Percentiles rank a stretch among this genome's conserved stretches.
phyloP scores from a whole-genome alignment of 306 rosid genomes.

The Pterocarpus santalinus region DNA sequence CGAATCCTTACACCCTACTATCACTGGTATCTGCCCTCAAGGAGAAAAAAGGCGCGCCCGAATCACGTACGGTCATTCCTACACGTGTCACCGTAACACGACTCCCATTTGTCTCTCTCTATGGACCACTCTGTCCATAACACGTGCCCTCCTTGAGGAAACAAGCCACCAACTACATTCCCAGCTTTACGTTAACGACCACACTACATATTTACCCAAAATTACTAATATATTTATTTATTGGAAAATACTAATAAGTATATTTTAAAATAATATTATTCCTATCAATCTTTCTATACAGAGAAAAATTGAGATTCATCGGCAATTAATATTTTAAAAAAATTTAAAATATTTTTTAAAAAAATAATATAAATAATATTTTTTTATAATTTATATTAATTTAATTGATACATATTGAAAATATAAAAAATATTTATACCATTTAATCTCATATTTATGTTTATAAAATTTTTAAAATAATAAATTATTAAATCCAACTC shows the following conservation, averaged over 20 bases:
- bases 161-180: slow-evolving; percentile 48
- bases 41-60: slow-evolving; percentile 9
- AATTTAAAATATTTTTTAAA: neutral
- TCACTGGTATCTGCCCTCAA: slow-evolving; percentile 11
- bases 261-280: too few relatives aligned
- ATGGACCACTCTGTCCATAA: slow-evolving; percentile 51
- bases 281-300: too few relatives aligned
- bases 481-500: too few relatives aligned
- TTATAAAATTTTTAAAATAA: too few relatives aligned
- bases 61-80: slow-evolving; percentile 5
- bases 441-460: too few relatives aligned
- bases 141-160: slow-evolving; percentile 47
- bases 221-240: neutral
- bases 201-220: neutral
- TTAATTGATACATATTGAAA: too few relatives aligned
- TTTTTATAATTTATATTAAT: too few relatives aligned
- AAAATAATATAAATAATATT: neutral
- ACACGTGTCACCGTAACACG: slow-evolving; percentile 54
- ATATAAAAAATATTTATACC: too few relatives aligned
- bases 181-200: slow-evolving; percentile 33
- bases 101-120: slow-evolving; percentile 27
- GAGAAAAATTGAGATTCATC: too few relatives aligned
- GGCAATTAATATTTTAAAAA: too few relatives aligned
- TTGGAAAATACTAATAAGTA: neutral
- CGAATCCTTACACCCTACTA: neutral